Base-by-base conservation (phyloP, 225 moss, liverwort and hornwort species). In the Polytrichum commune region DNA sequence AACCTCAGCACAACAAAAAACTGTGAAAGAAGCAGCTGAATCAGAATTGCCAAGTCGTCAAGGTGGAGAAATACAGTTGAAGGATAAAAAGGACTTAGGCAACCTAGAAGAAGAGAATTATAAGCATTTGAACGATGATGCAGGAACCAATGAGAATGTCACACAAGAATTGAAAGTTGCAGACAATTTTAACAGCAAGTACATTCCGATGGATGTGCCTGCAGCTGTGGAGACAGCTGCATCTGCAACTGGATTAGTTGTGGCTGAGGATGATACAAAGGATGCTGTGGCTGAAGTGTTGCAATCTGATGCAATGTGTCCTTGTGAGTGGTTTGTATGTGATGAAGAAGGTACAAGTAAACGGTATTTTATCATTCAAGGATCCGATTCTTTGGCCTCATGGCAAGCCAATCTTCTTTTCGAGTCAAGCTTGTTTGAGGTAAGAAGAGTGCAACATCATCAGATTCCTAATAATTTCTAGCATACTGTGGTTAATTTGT, bases 341-440 rank as follows among this genome's bases (percentile, higher is more conserved):
- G 80, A 81, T 69, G 80, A 81, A 64, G 76, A 76, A 61, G 69
- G 53, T 26, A 81, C 76, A 7, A 64, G 65, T 6, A 81, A 69
- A 23, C 72, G 80, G 54, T 76, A 81, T 60, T 81, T 81, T 19
- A 55, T 76, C 60, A 81, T 81, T 25, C 80, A 81, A 69, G 80
- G 80, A 25, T 73, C 76, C 9, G 80, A 81, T 54, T 81, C 80
- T 27, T 24, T 81, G 32, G 80, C 80, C 10, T 81, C 80, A 29
- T 81, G 80, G 80, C 80, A 81, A 72, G 80, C 76, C 19, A 81
- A 81, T 66, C 24, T 81, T 64, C 69, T 81, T 18, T 81, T 81
- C 29, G 80, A 76, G 76, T 76, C 80, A 19, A 76, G 76, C 54
- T 29, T 69, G 20, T 81, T 81, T 60, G 80, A 81, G 80, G 80